Conservation (phyloP, 169 alveolate species). For the Neospora caninum region DNA sequence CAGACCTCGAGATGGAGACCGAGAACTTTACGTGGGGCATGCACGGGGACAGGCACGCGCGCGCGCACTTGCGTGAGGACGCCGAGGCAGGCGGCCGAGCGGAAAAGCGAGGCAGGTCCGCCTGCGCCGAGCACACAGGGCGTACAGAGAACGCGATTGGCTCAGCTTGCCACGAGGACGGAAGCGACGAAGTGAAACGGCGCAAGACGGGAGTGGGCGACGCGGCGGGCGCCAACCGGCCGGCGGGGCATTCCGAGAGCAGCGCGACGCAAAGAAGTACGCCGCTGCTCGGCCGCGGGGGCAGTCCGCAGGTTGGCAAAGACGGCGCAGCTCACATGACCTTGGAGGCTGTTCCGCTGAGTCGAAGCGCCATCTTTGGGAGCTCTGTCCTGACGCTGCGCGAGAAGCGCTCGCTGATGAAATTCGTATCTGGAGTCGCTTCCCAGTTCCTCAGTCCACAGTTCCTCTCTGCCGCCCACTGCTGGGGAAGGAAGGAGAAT, state of each 20-base stretch:
- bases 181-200: neutral
- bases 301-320: neutral
- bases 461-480: constrained; percentile 35
- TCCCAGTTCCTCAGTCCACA: neutral
- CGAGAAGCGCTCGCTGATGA: constrained; percentile 68
- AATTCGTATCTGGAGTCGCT: constrained; percentile 38
- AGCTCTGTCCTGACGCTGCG: constrained; percentile 8
- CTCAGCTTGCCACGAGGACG: no score
- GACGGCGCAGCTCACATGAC: neutral
- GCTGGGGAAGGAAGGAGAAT: neutral
- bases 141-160: no score
- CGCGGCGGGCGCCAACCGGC: neutral
- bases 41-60: neutral
- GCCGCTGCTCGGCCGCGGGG: neutral
- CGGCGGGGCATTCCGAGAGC: neutral
- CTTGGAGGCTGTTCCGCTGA: constrained; percentile 47
- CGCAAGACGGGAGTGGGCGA: neutral
- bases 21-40: neutral
- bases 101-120: neutral
- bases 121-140: no score
- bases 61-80: neutral
- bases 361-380: constrained; percentile 62
- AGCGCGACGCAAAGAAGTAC: neutral
- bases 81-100: neutral
- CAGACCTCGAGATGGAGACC: neutral